Evolutionary conservation across 1,139 yeast genomes (phyloP).

Genomic region (Yamadazyma jaroonii): DNA sequence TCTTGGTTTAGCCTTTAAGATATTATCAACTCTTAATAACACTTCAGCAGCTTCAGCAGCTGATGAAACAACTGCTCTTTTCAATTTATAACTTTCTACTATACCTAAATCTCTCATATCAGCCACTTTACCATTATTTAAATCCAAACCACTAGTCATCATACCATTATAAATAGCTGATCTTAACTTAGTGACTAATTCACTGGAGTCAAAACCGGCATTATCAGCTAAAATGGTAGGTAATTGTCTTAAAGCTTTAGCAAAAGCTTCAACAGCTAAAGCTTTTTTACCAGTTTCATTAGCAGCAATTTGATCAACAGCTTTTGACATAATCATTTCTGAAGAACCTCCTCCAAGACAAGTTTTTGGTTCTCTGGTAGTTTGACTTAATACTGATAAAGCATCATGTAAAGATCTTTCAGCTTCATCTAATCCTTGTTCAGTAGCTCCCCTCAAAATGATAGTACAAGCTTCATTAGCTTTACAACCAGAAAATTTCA

Average conservation of each 20-base stretch:
- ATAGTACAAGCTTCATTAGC: slow-evolving; percentile 97
- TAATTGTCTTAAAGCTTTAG: slow-evolving; percentile 87
- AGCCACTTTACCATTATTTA: slow-evolving; percentile 77
- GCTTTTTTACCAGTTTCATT: slow-evolving; percentile 93
- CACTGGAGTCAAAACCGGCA: slow-evolving; percentile 95
- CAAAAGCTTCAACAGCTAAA: slow-evolving; percentile 91
- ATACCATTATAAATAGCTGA: slow-evolving; percentile 92
- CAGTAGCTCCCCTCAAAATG: slow-evolving; percentile 95
- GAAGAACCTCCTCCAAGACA: slow-evolving; percentile 98
- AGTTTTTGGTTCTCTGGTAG: slow-evolving; percentile 91
- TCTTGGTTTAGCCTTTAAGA: slow-evolving; percentile 94
- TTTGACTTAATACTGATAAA: slow-evolving; percentile 89
- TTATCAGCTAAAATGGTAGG: slow-evolving; percentile 96
- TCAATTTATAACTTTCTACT: slow-evolving; percentile 88
- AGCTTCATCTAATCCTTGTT: slow-evolving; percentile 93
- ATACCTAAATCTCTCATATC: slow-evolving; percentile 95
- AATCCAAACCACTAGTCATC: slow-evolving; percentile 86
- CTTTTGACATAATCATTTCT: slow-evolving; percentile 97
- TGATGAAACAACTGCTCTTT: slow-evolving; percentile 91
- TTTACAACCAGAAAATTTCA: slow-evolving; percentile 90
- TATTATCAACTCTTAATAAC: slow-evolving; percentile 89
- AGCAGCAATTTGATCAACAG: slow-evolving; percentile 94
- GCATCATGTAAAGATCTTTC: slow-evolving; percentile 98
- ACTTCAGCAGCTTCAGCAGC: slow-evolving; percentile 98
- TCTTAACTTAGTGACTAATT: slow-evolving; percentile 84